These are phyloP conservation scores for Trichophyton simii DNA, from an alignment of 2,329 filamentous ascomycete genomes.

Conservation along the genomic window DNA sequence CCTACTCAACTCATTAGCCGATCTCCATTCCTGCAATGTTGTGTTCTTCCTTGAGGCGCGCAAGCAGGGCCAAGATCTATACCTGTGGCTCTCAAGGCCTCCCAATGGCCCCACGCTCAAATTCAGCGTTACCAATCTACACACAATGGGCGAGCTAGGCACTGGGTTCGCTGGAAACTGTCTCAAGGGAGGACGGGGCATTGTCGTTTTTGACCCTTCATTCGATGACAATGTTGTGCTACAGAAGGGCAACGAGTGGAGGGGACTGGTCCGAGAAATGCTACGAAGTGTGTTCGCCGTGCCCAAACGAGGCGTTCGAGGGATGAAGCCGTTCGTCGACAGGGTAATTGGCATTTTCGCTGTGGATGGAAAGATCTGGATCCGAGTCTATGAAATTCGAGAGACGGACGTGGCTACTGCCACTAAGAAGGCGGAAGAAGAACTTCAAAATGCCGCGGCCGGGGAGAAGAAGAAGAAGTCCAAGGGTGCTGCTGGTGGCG, in stretches of 20 bases:
- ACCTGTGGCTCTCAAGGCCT: slow-evolving; percentile 83
- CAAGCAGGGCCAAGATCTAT: slow-evolving; percentile 79
- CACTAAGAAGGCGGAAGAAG: slow-evolving; percentile 32
- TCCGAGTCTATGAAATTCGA: slow-evolving; percentile 84
- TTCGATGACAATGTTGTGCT: slow-evolving; percentile 77
- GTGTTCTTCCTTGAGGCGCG: slow-evolving; percentile 90
- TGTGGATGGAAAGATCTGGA: slow-evolving; percentile 89
- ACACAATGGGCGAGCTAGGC: slow-evolving; percentile 93
- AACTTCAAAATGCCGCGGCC: slow-evolving; percentile 26
- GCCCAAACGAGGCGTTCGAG: slow-evolving; percentile 64
- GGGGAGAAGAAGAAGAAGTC: slow-evolving; percentile 27
- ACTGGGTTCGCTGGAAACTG: slow-evolving; percentile 79
- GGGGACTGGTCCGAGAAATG: slow-evolving; percentile 60
- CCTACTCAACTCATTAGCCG: slow-evolving; percentile 63
- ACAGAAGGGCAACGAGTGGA: slow-evolving; percentile 35
- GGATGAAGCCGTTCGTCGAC: slow-evolving; percentile 91
- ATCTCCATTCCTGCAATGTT: slow-evolving; percentile 88
- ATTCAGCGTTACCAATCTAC: slow-evolving; percentile 46
- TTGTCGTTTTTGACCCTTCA: slow-evolving; percentile 79
- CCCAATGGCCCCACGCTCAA: slow-evolving; percentile 69
- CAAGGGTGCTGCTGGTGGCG: slow-evolving; percentile 39
- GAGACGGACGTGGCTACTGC: slow-evolving; percentile 56
- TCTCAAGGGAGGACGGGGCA: slow-evolving; percentile 77
- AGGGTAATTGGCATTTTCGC: slow-evolving; percentile 88
- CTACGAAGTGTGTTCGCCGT: slow-evolving; percentile 86